These are phyloP conservation scores for Scheffersomyces ergatensis DNA, from an alignment of 805 yeast species.

Conservation along the genomic window DNA sequence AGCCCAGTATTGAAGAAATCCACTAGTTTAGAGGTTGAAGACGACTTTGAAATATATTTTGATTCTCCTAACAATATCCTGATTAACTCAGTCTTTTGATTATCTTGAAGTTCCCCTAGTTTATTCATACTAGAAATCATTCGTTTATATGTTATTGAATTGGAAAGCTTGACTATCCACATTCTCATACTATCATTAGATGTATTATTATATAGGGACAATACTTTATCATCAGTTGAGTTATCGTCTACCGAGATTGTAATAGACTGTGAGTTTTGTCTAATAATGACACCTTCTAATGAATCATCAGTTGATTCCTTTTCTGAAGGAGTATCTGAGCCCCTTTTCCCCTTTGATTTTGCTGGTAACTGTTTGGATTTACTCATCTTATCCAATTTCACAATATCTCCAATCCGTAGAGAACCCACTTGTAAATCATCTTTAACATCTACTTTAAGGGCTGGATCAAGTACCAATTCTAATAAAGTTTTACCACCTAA, in stretches of 20 bases:
- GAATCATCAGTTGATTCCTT: conserved; percentile 15
- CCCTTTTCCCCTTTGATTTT: conserved; percentile 11
- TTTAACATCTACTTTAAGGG: conserved; percentile 25
- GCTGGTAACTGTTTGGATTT: conserved; percentile 10
- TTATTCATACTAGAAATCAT: conserved; percentile 78
- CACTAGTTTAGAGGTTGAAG: conserved; percentile 1
- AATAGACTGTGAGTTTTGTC: conserved; percentile 46
- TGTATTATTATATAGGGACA: conserved; percentile 44
- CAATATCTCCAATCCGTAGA: conserved; percentile 74
- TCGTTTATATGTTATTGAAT: conserved; percentile 70
- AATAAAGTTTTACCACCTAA: conserved; percentile 71
- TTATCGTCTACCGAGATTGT: conserved; percentile 62
- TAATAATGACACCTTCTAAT: conserved; percentile 66
- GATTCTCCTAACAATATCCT: conserved; percentile 48
- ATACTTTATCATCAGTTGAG: conserved; percentile 43
- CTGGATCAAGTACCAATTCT: conserved; percentile 60
- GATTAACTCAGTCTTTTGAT: conserved; percentile 29
- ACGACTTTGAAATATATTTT: conserved; percentile 23
- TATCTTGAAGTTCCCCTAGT: conserved; percentile 46
- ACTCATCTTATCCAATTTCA: conserved; percentile 52
- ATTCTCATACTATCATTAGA: conserved; percentile 40
- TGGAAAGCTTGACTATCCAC: conserved; percentile 68
- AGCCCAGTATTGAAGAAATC: conserved; percentile 44
- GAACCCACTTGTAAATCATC: conserved; percentile 46
- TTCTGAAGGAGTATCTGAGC: conserved; percentile 15